Percentiles rank a stretch among this genome's conserved stretches.
Conservation (phyloP, 768 basidiomycete genomes). For the Trametes elegans region DNA sequence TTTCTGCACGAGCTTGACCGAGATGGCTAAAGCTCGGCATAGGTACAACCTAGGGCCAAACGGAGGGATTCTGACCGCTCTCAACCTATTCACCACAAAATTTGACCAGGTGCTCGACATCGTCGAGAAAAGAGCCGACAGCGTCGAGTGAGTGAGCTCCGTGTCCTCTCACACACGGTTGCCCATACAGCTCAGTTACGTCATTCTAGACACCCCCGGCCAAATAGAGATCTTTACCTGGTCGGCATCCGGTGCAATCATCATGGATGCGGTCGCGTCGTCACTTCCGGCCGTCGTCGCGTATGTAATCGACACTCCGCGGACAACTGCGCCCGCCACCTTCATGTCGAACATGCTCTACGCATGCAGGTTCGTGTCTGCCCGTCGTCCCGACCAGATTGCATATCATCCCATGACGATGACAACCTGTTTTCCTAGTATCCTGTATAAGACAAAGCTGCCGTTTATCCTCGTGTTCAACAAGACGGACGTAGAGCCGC, state of each 20-base stretch:
- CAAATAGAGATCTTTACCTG: constrained; percentile 99
- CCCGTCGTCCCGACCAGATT: background rate
- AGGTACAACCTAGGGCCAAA: constrained; percentile 99
- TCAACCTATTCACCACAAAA: constrained; percentile 98
- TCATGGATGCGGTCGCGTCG: constrained; percentile 94
- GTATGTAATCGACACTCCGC: constrained; percentile 96
- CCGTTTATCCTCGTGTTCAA: constrained; percentile 99
- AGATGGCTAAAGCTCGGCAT: background rate
- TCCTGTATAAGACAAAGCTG: constrained; percentile 96
- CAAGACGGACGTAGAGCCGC: constrained; percentile 91
- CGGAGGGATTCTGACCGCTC: constrained; percentile 93
- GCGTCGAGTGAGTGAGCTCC: constrained; percentile 67
- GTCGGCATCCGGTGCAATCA: constrained; percentile 98
- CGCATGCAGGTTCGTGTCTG: constrained; percentile 76
- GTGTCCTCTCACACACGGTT: background rate
- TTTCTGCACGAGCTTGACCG: constrained; percentile 13
- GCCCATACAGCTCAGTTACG: constrained; percentile 59
- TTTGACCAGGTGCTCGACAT: constrained; percentile 94
- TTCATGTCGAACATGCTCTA: constrained; percentile 99
- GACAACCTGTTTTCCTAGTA: constrained; percentile 47
- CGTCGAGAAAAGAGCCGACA: constrained; percentile 87
- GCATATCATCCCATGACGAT: background rate
- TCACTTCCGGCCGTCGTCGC: constrained; percentile 93
- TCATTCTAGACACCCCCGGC: constrained; percentile 95
- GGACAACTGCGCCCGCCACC: constrained; percentile 91